Conservation (phyloP, 2,329 filamentous ascomycete genomes). For the Dactylellina haptotyla region DNA sequence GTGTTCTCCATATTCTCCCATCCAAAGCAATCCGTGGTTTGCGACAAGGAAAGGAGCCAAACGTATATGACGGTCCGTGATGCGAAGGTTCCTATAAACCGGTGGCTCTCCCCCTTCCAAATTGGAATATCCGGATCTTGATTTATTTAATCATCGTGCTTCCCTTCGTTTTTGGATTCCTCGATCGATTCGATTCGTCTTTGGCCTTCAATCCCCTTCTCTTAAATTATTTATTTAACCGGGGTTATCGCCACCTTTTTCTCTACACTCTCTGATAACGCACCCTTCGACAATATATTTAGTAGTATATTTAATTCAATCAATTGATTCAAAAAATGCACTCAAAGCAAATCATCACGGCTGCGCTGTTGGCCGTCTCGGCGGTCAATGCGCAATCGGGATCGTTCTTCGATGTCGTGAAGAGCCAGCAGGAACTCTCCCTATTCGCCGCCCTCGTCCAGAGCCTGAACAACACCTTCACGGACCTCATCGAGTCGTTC, state of each 20-base stretch:
- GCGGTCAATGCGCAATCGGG: constrained; percentile 29
- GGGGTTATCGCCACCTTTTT: neutral
- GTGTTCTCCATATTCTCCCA: no score
- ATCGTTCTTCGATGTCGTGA: constrained; percentile 26
- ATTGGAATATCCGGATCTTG: neutral
- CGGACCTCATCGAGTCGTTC: constrained; percentile 11
- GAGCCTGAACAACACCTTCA: constrained; percentile 25
- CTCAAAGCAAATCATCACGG: constrained; percentile 7
- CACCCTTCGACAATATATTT: no score
- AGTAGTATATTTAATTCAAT: no score
- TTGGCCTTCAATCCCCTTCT: constrained; percentile 3
- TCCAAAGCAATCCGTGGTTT: neutral
- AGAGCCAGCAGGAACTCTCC: constrained; percentile 25
- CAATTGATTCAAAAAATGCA: no score
- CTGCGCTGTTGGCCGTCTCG: constrained; percentile 19
- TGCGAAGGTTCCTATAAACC: constrained; percentile 20
- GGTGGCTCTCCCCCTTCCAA: constrained; percentile 3
- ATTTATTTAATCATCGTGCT: neutral
- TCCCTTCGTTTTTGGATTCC: constrained; percentile 6
- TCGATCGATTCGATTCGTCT: constrained; percentile 38
- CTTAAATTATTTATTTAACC: constrained; percentile 6
- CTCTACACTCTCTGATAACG: no score
- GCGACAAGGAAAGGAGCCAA: neutral
- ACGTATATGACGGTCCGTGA: neutral
- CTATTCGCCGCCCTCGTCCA: constrained; percentile 32